These are phyloP conservation scores for Hyphodiscus sp. DNA, from an alignment of 2,329 filamentous ascomycete species.

Conservation along the genomic window DNA sequence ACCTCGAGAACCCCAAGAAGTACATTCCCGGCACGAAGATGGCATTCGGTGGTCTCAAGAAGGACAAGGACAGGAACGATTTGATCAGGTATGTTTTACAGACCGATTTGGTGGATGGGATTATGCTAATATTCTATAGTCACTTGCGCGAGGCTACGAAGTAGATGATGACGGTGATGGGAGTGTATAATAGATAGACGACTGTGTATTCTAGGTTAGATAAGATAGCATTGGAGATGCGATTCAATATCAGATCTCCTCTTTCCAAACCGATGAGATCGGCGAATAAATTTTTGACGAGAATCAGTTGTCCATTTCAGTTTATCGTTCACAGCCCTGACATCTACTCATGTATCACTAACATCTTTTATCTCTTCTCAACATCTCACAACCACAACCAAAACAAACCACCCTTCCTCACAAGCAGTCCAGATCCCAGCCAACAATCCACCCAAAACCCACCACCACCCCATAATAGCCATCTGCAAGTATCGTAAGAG, in stretches of 20 bases:
- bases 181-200: conserved; percentile 23
- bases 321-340: not conserved
- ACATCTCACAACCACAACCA: no score
- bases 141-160: conserved; percentile 63
- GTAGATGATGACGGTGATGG: conserved; percentile 41
- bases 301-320: not conserved
- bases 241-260: conserved; percentile 12
- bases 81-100: conserved; percentile 78
- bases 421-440: no score
- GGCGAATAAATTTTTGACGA: not conserved
- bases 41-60: conserved; percentile 99
- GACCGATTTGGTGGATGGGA: conserved; percentile 73
- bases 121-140: conserved; percentile 75
- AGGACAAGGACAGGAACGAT: conserved; percentile 98
- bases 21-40: conserved; percentile 99
- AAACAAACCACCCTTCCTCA: no score
- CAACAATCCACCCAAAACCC: no score
- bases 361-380: no score
- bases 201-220: conserved; percentile 16
- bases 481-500: no score
- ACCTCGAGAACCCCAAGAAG: conserved; percentile 99
- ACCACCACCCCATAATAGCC: no score
- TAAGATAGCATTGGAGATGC: conserved; percentile 17
- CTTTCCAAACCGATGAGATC: conserved; percentile 1
- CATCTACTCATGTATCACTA: no score